Conservation (phyloP, 1,284 basidiomycete genomes). For the Flammula alnicola region DNA sequence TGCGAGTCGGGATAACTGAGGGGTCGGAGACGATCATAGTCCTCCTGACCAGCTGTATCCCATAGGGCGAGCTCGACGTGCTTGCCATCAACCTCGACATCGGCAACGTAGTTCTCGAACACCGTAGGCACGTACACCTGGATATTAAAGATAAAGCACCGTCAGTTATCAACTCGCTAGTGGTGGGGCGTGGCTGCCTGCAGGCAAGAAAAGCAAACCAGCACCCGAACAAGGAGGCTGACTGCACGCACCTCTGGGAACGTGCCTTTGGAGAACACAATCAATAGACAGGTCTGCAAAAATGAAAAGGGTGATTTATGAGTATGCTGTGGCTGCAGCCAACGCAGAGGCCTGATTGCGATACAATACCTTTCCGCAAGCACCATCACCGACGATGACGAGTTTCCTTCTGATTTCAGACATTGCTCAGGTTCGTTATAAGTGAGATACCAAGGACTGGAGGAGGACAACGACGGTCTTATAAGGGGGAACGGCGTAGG, state of each 20-base stretch:
- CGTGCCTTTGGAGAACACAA: conserved; percentile 89
- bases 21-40: conserved; percentile 89
- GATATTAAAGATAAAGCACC: not conserved
- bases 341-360: conserved; percentile 4
- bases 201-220: not conserved
- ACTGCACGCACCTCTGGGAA: conserved; percentile 80
- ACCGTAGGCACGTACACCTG: conserved; percentile 94
- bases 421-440: conserved; percentile 39
- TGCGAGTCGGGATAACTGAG: conserved; percentile 92
- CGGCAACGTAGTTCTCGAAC: conserved; percentile 90
- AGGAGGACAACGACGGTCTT: not conserved
- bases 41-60: conserved; percentile 96
- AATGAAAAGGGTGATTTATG: not conserved
- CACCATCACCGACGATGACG: conserved; percentile 83
- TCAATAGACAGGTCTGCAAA: conserved; percentile 76
- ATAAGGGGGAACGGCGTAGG: not conserved
- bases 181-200: conserved; percentile 2
- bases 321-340: not conserved
- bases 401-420: conserved; percentile 80
- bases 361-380: conserved; percentile 85
- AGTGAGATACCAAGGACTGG: not conserved
- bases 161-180: too few relatives aligned
- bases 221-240: conserved; percentile 12
- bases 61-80: conserved; percentile 92
- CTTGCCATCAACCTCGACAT: conserved; percentile 90